Base-by-base conservation (phyloP, 164 flowering plant species). In the Magnolia changhungtana region DNA sequence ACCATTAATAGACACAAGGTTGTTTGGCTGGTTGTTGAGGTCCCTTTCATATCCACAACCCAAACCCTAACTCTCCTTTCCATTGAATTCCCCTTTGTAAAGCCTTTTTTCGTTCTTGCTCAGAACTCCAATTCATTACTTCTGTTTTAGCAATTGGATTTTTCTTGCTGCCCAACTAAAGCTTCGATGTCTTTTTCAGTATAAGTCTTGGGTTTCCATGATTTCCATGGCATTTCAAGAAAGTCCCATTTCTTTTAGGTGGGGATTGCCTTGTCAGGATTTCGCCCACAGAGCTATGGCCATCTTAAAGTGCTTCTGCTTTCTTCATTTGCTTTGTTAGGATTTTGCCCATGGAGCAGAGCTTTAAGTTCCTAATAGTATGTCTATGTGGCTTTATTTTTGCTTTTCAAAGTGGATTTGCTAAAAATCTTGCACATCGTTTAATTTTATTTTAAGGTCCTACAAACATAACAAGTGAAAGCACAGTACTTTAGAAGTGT, bases 131-230 rank as follows among this genome's bases (percentile, higher is more conserved):
- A 81, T 79, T 85, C 77, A 82, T 82, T 86, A 80, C 81, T 78
- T 76, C 79, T 9, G 55, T 82, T 85, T 78, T 77, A 78, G 79
- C 74, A 78, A 75, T 87, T 87, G 86, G 89, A 87, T 88, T 81
- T 85, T 86, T 88, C 89, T 83, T 88, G 84, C 84, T 85, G 85
- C 83, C 89, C 83, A 79, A 83, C 85, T 75, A 78, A 83, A 52
- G 59, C 82, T 76, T 81, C 73, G 83, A 77, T 78, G 82, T 77
- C 80, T 76, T 82, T 84, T 86, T 77, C 49, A 27, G 84, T 71
- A 5, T 51, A 72, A 50, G 31, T 72, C 31, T 51, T 7, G 63
- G 74, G 18, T 67, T 67, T 37, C 18, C 18, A 29, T 72, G 63
- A 51, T 50, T 72, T 51, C 50, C 83, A 76, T 81, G 82, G 82